A percentile compares a stretch with the other conserved stretches of the same genome.
These are phyloP conservation scores for Myochromella boudieri DNA, from an alignment of 768 basidiomycete species.

Conservation along the genomic window DNA sequence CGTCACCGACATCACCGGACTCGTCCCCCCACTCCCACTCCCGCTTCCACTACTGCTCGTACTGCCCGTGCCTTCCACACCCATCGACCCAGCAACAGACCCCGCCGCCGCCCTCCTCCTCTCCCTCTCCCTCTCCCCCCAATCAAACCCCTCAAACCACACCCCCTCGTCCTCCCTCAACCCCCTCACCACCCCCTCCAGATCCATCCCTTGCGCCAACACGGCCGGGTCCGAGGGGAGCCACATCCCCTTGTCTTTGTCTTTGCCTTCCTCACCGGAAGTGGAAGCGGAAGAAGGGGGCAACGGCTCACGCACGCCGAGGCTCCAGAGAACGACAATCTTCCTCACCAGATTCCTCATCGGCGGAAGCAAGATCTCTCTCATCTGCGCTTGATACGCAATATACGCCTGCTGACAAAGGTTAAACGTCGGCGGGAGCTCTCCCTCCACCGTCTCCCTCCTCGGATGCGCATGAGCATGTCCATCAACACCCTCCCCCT, in stretches of 20 bases:
- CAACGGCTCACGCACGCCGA: no score
- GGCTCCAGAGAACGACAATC: constrained; percentile 67
- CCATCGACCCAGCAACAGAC: no score
- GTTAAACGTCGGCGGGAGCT: constrained; percentile 56
- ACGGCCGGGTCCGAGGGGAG: constrained; percentile 59
- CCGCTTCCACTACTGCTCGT: constrained; percentile 41
- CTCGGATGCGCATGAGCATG: no score
- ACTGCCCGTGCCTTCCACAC: constrained; percentile 22
- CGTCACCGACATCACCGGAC: constrained; percentile 71
- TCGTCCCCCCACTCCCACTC: constrained; percentile 48
- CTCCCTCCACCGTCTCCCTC: constrained; percentile 43
- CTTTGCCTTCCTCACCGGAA: no score
- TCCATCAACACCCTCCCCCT: no score
- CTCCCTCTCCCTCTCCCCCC: constrained; percentile 45
- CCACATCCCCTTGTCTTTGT: constrained; percentile 26
- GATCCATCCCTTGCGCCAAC: constrained; percentile 50
- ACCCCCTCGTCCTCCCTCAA: constrained; percentile 60
- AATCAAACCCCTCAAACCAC: constrained; percentile 77
- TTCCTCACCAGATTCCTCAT: constrained; percentile 70
- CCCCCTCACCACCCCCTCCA: constrained; percentile 60
- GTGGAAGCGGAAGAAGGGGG: no score
- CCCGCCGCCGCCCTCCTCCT: no score
- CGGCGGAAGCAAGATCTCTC: constrained; percentile 58
- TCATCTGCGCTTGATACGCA: constrained; percentile 58
- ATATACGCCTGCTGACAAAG: constrained; percentile 67